Percentiles rank a stretch among this genome's conserved stretches.
phyloP scores from a whole-genome alignment of 1,284 basidiomycete species.

The Coriolopsis trogii region DNA sequence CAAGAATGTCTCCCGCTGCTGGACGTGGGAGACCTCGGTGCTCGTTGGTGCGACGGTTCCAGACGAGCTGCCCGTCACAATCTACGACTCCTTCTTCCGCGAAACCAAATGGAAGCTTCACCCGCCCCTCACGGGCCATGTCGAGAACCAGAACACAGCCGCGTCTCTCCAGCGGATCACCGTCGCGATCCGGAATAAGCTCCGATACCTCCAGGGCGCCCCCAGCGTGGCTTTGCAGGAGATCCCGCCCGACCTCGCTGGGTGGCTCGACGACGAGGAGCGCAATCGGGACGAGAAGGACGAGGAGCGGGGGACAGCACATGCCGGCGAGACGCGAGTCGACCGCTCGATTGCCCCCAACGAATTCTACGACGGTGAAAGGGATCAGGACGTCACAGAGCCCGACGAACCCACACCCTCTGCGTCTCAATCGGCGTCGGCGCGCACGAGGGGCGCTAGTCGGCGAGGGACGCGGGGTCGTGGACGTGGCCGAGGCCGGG shows the following conservation, averaged over 20 bases:
- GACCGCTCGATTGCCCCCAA: slow-evolving; percentile 58
- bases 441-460: slow-evolving; percentile 9
- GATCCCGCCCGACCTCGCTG: slow-evolving; percentile 90
- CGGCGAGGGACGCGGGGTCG: slow-evolving; percentile 21
- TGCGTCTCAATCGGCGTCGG: slow-evolving; percentile 8
- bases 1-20: slow-evolving; percentile 96
- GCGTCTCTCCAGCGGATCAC: slow-evolving; percentile 86
- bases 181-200: slow-evolving; percentile 84
- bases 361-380: slow-evolving; percentile 76
- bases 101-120: slow-evolving; percentile 92
- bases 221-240: slow-evolving; percentile 97
- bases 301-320: slow-evolving; percentile 61
- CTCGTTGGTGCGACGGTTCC: slow-evolving; percentile 86
- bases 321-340: slow-evolving; percentile 58
- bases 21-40: slow-evolving; percentile 97
- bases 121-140: slow-evolving; percentile 87
- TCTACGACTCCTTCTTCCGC: slow-evolving; percentile 93
- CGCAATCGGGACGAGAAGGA: slow-evolving; percentile 71
- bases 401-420: slow-evolving; percentile 13
- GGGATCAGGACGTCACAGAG: slow-evolving; percentile 44
- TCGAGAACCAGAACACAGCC: slow-evolving; percentile 92
- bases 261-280: slow-evolving; percentile 80
- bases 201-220: slow-evolving; percentile 93
- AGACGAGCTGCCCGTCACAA: slow-evolving; percentile 85
- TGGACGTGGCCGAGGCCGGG: slow-evolving; percentile 21